Base-by-base conservation (phyloP, 2,329 filamentous ascomycete genomes). In the Xylariaceae sp. region DNA sequence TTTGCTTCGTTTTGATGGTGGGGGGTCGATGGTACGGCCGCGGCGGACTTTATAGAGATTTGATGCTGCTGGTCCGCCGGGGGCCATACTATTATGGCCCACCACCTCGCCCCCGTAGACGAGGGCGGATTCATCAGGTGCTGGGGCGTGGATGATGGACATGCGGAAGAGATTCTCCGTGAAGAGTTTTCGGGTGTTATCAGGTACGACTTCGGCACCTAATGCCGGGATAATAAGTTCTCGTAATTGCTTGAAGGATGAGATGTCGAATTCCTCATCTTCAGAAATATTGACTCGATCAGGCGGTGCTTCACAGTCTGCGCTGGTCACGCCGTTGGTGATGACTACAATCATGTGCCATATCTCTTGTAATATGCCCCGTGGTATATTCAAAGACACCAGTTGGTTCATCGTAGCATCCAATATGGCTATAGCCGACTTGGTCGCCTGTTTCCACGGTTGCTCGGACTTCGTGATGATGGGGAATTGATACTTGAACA, bases 211-310 rank as follows among this genome's bases (percentile, higher is more conserved):
- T 4, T 80, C 68, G 0, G 83, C 80, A 2, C 91, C 88, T 0
- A 97, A 78, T 1, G 81, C 74, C 0, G 89, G 86, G 3, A 90
- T 86, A 41, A 95, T 84, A 35, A 96, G 77, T 7, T 81, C 76
- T 40, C 85, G 80, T 0, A 97, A 74, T 47, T 79, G 78, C 32
- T 73, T 73, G 67, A 96, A 95, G 0, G 88, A 85, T 1, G 74
- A 65, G 19, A 95, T 87, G 67, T 99, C 94, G 64, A 95, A 95
- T 1, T 76, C 71, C 71, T 97, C 86, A 65, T 99, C 92, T 6
- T 77, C 75, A 2, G 74, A 69, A 37, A 91, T 77, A 56, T 77
- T 70, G 1, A 77, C 68, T 2, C 68, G 71, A 6, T 74, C 68
- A 11, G 74, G 66, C 35, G 77, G 76, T 50, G 70, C 69, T 52